phyloP scores from a whole-genome alignment of 208 protist species.

The Novymonas esmeraldas region DNA sequence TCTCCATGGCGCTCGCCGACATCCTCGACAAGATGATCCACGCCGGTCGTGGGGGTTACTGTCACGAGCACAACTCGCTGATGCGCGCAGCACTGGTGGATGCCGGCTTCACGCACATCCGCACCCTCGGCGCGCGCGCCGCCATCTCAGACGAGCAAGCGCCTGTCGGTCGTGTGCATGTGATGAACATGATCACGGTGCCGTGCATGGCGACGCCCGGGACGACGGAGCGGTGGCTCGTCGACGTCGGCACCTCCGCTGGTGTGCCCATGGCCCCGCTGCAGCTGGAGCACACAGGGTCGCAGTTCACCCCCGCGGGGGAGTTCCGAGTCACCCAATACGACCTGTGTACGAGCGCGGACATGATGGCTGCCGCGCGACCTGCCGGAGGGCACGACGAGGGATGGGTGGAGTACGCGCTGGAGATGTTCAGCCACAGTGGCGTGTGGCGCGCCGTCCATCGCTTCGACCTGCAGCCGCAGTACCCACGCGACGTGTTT shows the following conservation, averaged over 20 bases:
- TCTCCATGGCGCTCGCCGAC: slow-evolving; percentile 14
- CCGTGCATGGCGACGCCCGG: not conserved
- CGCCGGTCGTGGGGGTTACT: slow-evolving; percentile 34
- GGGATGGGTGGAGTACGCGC: slow-evolving; percentile 12
- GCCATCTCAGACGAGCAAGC: slow-evolving; percentile 6
- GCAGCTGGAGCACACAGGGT: not conserved
- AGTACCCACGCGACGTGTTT: slow-evolving; percentile 15
- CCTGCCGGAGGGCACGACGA: slow-evolving; percentile 12
- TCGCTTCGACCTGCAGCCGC: slow-evolving; percentile 29
- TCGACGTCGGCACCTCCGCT: slow-evolving; percentile 31
- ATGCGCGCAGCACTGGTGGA: slow-evolving; percentile 24
- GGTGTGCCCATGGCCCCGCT: slow-evolving; percentile 18
- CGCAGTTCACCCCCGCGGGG: slow-evolving; percentile 20
- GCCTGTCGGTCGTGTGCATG: slow-evolving; percentile 9
- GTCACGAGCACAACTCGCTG: slow-evolving; percentile 33
- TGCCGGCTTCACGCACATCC: slow-evolving; percentile 19
- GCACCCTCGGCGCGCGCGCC: slow-evolving; percentile 11
- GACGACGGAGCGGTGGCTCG: slow-evolving; percentile 10
- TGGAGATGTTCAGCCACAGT: slow-evolving; percentile 17
- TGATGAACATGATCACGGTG: slow-evolving; percentile 15
- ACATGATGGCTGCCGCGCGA: slow-evolving; percentile 15
- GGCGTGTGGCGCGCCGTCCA: slow-evolving; percentile 23
- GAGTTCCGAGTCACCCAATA: slow-evolving; percentile 26
- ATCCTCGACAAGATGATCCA: slow-evolving; percentile 31
- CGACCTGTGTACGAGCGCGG: slow-evolving; percentile 30